A percentile compares a stretch with the other conserved stretches of the same genome.
These are phyloP conservation scores for Fusarium nanum DNA, from an alignment of 2,329 filamentous ascomycete genomes.

Conservation along the genomic window DNA sequence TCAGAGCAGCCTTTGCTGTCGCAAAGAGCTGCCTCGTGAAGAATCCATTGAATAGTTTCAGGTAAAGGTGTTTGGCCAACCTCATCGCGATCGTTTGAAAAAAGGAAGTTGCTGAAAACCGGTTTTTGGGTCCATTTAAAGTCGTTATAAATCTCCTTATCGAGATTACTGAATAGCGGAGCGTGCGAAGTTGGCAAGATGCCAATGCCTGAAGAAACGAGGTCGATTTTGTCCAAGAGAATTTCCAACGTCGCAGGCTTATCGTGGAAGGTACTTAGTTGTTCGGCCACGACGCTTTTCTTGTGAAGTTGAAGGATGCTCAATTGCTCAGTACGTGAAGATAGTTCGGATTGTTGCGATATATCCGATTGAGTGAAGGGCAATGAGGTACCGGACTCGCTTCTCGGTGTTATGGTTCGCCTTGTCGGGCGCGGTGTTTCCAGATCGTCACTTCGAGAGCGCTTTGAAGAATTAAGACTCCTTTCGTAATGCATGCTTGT, in stretches of 20 bases:
- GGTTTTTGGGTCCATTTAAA: conserved; percentile 16
- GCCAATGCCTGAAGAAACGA: background rate
- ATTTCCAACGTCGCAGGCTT: background rate
- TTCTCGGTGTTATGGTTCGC: conserved; percentile 10
- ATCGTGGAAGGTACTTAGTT: background rate
- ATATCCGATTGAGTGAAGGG: background rate
- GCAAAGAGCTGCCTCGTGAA: conserved; percentile 16
- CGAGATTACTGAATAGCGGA: background rate
- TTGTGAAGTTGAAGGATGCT: background rate
- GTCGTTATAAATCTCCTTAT: background rate
- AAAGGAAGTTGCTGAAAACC: conserved; percentile 2
- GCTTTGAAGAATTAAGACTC: background rate
- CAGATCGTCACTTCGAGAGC: background rate
- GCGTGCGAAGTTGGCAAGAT: conserved; percentile 2
- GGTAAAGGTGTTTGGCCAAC: conserved; percentile 8
- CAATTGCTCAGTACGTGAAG: background rate
- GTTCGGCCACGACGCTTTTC: background rate
- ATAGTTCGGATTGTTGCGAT: background rate
- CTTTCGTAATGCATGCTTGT: background rate
- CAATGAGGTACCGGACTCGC: conserved; percentile 16
- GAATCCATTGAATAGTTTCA: conserved; percentile 6
- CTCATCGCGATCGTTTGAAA: conserved; percentile 1
- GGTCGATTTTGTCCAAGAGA: background rate
- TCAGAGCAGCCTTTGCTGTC: conserved; percentile 6
- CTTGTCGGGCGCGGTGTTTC: conserved; percentile 12